Evolutionary conservation across 176 grass and related monocot genomes (phyloP).

Genomic region (Oryza rufipogon): DNA sequence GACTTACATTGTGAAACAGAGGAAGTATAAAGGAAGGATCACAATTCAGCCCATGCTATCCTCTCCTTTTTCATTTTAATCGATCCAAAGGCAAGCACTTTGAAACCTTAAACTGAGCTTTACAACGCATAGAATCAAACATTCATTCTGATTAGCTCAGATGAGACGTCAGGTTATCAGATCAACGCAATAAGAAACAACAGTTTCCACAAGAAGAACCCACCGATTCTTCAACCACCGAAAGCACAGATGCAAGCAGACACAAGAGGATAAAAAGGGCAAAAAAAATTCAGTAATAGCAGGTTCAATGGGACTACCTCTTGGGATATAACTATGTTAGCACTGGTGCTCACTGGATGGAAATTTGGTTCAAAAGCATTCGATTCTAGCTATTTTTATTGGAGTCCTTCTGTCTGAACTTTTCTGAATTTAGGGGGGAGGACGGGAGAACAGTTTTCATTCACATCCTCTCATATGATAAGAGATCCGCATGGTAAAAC

Average conservation of each 20-base stretch:
- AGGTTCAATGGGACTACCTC: not conserved
- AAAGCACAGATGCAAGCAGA: not conserved
- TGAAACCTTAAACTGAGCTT: not conserved
- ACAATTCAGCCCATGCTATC: not conserved
- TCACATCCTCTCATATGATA: conserved; percentile 47
- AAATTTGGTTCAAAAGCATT: conserved; percentile 25
- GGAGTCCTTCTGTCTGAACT: conserved; percentile 12
- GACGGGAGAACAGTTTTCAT: conserved; percentile 31
- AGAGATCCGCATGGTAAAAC: conserved; percentile 51
- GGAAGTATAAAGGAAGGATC: not conserved
- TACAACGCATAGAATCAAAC: not conserved
- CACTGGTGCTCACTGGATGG: not conserved
- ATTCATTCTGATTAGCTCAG: not conserved
- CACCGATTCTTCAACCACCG: not conserved
- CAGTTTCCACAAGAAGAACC: not conserved
- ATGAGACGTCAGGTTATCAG: not conserved
- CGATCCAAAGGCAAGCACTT: not conserved
- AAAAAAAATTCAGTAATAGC: not conserved
- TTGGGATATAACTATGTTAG: not conserved
- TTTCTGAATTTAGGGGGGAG: conserved; percentile 16
- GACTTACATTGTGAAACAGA: too few relatives aligned
- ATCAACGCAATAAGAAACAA: not conserved
- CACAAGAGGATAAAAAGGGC: not conserved
- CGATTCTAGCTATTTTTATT: conserved; percentile 37
- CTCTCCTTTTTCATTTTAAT: not conserved